Conservation (phyloP, 495 filamentous ascomycete genomes). For the Geopyxis carbonaria region DNA sequence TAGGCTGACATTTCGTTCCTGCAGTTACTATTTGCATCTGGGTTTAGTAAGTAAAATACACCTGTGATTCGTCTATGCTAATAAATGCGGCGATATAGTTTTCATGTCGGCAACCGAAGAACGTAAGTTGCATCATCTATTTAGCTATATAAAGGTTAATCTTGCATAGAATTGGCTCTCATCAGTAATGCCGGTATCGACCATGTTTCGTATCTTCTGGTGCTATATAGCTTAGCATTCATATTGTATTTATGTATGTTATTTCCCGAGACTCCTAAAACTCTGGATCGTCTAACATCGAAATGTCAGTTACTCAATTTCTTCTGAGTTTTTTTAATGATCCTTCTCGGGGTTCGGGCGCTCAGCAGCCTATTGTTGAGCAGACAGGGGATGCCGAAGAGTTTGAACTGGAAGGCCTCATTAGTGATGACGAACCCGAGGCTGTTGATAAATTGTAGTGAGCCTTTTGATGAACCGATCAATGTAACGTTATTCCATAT, state of each 20-base stretch:
- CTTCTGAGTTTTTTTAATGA: constrained; percentile 7
- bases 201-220: constrained; percentile 78
- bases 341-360: constrained; percentile 8
- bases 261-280: no score
- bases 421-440: constrained; percentile 75
- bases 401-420: constrained; percentile 79
- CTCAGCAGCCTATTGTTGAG: no score
- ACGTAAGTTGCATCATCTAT: constrained; percentile 24
- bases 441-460: no score
- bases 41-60: no score
- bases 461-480: no score
- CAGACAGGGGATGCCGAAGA: constrained; percentile 56
- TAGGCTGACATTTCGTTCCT: no score
- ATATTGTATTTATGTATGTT: constrained; percentile 67
- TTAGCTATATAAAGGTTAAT: constrained; percentile 1
- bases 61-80: no score
- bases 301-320: background rate
- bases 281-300: background rate
- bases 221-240: constrained; percentile 79
- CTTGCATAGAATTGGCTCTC: constrained; percentile 45
- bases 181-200: constrained; percentile 55
- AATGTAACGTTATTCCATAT: no score
- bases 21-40: constrained; percentile 78
- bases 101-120: constrained; percentile 98
- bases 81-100: no score